These are phyloP conservation scores for Venturia pyrina DNA, from an alignment of 2,329 filamentous ascomycete genomes.

Conservation along the genomic window DNA sequence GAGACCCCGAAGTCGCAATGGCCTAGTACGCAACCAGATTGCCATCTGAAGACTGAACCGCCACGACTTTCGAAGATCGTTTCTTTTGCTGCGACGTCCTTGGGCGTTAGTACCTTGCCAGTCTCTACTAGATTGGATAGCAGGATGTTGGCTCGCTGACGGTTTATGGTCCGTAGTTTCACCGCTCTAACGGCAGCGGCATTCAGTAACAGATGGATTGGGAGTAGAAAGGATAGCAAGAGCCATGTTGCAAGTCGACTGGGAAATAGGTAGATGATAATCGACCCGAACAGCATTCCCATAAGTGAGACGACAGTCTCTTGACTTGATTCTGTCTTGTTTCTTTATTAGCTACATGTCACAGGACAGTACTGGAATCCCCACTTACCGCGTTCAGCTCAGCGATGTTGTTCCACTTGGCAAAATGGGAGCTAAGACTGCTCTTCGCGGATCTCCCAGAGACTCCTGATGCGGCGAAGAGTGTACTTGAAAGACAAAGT, in stretches of 20 bases:
- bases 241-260: neutral
- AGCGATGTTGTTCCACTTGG: neutral
- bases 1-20: neutral
- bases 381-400: neutral
- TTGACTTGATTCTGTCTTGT: constrained; percentile 4
- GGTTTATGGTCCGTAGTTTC: neutral
- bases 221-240: neutral
- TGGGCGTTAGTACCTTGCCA: neutral
- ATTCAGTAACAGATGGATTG: neutral
- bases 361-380: neutral
- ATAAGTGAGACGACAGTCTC: neutral
- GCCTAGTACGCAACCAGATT: neutral
- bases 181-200: neutral
- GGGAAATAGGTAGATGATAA: neutral
- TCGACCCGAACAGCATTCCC: neutral
- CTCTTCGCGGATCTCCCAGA: neutral
- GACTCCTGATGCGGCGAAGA: neutral
- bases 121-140: neutral
- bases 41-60: neutral
- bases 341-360: neutral
- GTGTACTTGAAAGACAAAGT: neutral
- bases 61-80: constrained; percentile 1
- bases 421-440: neutral
- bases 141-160: neutral
- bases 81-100: neutral